These are phyloP conservation scores for Cladorrhinum sp. DNA, from an alignment of 2,329 filamentous ascomycete species.

Conservation along the genomic window DNA sequence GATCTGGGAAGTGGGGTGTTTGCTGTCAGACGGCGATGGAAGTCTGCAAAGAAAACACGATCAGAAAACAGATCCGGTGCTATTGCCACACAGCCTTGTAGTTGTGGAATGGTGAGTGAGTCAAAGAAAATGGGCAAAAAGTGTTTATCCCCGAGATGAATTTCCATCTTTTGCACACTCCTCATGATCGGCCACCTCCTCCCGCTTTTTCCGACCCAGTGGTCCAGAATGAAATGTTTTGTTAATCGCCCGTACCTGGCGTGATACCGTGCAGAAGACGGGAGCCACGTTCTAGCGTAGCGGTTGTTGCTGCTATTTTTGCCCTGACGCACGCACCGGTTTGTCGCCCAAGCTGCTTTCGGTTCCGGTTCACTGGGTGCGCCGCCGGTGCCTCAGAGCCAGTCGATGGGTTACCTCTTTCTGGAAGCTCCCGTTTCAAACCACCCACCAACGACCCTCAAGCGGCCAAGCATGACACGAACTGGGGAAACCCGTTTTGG, in stretches of 20 bases:
- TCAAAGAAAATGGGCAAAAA: background rate
- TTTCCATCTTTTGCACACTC: background rate
- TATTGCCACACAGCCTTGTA: background rate
- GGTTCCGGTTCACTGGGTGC: conserved; percentile 23
- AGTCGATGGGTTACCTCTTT: conserved; percentile 18
- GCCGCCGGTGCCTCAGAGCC: conserved; percentile 17
- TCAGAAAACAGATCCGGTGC: background rate
- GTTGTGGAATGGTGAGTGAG: too few relatives aligned
- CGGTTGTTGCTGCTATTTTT: conserved; percentile 7
- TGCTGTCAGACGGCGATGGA: background rate
- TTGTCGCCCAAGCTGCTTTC: conserved; percentile 10
- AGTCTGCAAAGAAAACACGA: background rate
- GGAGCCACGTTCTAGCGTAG: background rate
- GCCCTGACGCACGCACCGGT: conserved; percentile 11
- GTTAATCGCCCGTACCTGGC: background rate
- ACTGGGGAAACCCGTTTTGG: background rate
- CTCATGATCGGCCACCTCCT: background rate
- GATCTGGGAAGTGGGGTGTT: background rate
- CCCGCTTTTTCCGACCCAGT: background rate
- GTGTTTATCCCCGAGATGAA: background rate
- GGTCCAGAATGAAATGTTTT: background rate
- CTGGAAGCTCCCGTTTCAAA: conserved; percentile 20
- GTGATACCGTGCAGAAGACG: background rate
- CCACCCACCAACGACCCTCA: conserved; percentile 16
- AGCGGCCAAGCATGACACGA: conserved; percentile 10